These are phyloP conservation scores for Cyclotella baltica DNA, from an alignment of 108 stramenopile species.

Conservation along the genomic window DNA sequence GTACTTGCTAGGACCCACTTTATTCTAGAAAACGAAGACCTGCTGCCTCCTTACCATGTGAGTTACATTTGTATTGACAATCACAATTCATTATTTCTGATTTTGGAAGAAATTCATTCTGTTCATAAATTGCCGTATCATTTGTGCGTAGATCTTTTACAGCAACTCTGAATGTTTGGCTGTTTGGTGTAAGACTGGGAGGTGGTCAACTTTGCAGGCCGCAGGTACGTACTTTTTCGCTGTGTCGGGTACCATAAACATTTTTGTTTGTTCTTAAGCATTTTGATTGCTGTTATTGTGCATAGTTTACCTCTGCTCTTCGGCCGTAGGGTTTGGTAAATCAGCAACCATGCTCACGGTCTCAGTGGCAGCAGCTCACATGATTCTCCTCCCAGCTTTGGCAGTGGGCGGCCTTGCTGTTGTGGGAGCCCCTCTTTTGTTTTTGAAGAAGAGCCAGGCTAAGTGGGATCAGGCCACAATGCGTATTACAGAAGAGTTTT, in stretches of 20 bases:
- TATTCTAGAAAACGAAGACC: slow-evolving; percentile 55
- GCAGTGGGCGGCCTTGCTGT: slow-evolving; percentile 53
- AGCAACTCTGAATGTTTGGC: slow-evolving; percentile 61
- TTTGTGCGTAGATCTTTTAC: slow-evolving; percentile 29
- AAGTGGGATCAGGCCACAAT: slow-evolving; percentile 54
- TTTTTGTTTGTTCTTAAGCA: no score
- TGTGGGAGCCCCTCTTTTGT: slow-evolving; percentile 48
- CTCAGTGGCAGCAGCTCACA: slow-evolving; percentile 53
- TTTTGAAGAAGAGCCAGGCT: slow-evolving; percentile 46
- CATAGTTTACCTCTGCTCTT: slow-evolving; percentile 54
- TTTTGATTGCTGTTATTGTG: no score
- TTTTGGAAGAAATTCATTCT: neutral
- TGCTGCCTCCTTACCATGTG: slow-evolving; percentile 59
- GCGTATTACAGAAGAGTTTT: slow-evolving; percentile 53
- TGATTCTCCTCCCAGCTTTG: slow-evolving; percentile 45
- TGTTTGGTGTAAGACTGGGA: slow-evolving; percentile 60
- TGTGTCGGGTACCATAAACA: no score
- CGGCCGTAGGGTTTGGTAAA: slow-evolving; percentile 49
- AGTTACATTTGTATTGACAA: slow-evolving; percentile 1
- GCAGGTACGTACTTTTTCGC: no score
- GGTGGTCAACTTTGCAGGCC: slow-evolving; percentile 60
- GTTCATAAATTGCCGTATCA: neutral
- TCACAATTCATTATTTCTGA: neutral
- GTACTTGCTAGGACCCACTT: slow-evolving; percentile 56
- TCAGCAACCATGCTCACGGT: slow-evolving; percentile 55